Evolutionary conservation across 345 rosid species (phyloP).

Genomic region (Brassica rapa): DNA sequence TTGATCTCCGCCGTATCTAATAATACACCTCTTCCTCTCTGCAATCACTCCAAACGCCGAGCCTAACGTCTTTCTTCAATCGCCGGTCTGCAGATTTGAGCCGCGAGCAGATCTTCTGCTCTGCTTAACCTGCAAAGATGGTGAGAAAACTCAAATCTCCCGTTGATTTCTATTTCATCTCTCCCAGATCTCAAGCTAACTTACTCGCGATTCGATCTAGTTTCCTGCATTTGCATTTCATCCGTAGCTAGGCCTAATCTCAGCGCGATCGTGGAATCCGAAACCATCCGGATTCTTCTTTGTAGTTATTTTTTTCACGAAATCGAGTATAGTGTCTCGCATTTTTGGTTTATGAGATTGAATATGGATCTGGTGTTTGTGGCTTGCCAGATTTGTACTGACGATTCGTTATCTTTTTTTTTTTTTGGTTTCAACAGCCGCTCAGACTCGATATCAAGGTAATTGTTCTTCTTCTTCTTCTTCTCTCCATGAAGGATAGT

Average conservation of each 20-base stretch:
- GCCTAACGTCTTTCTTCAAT: conserved; percentile 34
- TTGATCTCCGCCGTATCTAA: conserved; percentile 24
- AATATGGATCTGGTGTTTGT: not conserved
- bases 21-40: not conserved
- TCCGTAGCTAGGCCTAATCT: not conserved
- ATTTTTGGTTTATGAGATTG: conserved; percentile 24
- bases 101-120: conserved; percentile 27
- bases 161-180: not conserved
- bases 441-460: conserved; percentile 43
- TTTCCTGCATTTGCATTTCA: not conserved
- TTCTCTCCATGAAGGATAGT: not conserved
- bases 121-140: conserved; percentile 33
- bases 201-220: not conserved
- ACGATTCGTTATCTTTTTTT: conserved; percentile 9
- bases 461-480: not conserved
- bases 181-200: conserved; percentile 31
- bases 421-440: conserved; percentile 31
- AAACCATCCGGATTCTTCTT: not conserved
- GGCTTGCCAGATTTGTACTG: conserved; percentile 3
- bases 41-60: conserved; percentile 21
- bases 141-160: conserved; percentile 14
- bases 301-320: conserved; percentile 23
- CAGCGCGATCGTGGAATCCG: not conserved
- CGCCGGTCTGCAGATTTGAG: conserved; percentile 28
- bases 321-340: conserved; percentile 21